A percentile compares a stretch with the other conserved stretches of the same genome.
These are phyloP conservation scores for Acanthamoeba polyphaga DNA, from an alignment of 208 protist species.

Conservation along the genomic window DNA sequence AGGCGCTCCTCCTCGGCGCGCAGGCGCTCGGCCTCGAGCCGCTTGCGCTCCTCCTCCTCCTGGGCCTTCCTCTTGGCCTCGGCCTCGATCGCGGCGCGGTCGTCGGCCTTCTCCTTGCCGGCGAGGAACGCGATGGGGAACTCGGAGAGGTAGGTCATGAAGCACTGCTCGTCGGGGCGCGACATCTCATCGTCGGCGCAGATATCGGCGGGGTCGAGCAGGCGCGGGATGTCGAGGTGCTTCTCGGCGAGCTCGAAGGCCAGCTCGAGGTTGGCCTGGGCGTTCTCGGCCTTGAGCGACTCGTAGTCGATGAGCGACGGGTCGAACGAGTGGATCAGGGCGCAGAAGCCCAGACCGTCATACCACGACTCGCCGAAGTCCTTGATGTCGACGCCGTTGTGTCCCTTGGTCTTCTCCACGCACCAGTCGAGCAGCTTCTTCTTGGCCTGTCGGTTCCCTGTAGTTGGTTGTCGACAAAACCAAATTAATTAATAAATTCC, in stretches of 20 bases:
- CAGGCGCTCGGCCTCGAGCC: constrained; percentile 39
- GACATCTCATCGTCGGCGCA: constrained; percentile 78
- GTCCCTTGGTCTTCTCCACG: constrained; percentile 87
- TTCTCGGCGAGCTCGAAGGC: constrained; percentile 90
- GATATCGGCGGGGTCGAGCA: constrained; percentile 89
- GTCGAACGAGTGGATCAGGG: constrained; percentile 84
- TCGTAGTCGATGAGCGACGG: constrained; percentile 73
- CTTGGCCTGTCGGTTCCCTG: constrained; percentile 79
- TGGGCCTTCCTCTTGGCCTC: constrained; percentile 55
- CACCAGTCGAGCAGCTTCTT: constrained; percentile 86
- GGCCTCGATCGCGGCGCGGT: background rate
- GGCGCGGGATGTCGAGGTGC: constrained; percentile 86
- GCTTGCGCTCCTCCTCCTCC: constrained; percentile 63
- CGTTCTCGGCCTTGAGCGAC: constrained; percentile 25
- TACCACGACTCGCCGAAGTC: constrained; percentile 88
- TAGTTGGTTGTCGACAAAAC: background rate
- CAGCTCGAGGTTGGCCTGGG: constrained; percentile 9
- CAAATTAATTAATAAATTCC: background rate
- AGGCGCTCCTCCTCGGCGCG: constrained; percentile 58
- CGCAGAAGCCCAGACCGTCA: constrained; percentile 86
- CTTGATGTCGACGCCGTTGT: constrained; percentile 85
- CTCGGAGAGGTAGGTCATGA: constrained; percentile 91
- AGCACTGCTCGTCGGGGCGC: constrained; percentile 87
- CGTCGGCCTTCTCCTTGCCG: constrained; percentile 49
- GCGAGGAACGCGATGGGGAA: constrained; percentile 86